Percentiles rank a stretch among this genome's conserved stretches.
phyloP scores from a whole-genome alignment of 768 basidiomycete genomes.

The Atractiella rhizophila region DNA sequence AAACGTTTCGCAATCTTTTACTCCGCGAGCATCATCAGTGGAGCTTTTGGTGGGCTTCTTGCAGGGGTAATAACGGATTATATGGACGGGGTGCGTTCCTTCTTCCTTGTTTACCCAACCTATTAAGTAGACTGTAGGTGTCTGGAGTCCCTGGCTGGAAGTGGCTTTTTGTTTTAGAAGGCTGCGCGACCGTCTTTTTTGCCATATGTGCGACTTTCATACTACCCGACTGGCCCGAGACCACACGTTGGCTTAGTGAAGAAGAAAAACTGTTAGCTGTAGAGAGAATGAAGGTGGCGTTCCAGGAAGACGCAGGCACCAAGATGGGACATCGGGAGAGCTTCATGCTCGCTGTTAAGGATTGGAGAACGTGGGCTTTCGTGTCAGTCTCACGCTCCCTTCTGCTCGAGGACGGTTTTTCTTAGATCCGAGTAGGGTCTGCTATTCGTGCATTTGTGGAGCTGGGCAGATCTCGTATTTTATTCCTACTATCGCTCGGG shows the following conservation, averaged over 20 bases:
- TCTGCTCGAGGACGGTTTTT: too few species aligned
- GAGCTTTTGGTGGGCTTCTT: constrained; percentile 29
- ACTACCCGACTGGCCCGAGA: constrained; percentile 20
- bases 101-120: too few species aligned
- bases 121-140: too few species aligned
- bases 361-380: constrained; percentile 18
- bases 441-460: constrained; percentile 16
- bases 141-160: constrained; percentile 19
- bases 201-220: constrained; percentile 16
- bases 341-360: constrained; percentile 17
- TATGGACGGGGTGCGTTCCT: constrained; percentile 19
- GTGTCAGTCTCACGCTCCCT: too few species aligned
- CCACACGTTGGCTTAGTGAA: constrained; percentile 17
- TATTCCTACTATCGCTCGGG: constrained; percentile 19
- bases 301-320: constrained; percentile 10
- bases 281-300: constrained; percentile 8
- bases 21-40: constrained; percentile 46
- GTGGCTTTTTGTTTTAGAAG: constrained; percentile 21
- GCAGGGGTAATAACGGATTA: constrained; percentile 30
- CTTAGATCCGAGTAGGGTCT: too few species aligned
- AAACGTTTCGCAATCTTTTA: constrained; percentile 46
- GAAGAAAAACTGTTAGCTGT: constrained; percentile 16
- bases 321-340: constrained; percentile 17
- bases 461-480: constrained; percentile 20
- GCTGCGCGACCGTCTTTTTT: constrained; percentile 16